A percentile compares a stretch with the other conserved stretches of the same genome.
Conservation (phyloP, 2,329 filamentous ascomycete genomes). For the Plectosphaerella sp. region DNA sequence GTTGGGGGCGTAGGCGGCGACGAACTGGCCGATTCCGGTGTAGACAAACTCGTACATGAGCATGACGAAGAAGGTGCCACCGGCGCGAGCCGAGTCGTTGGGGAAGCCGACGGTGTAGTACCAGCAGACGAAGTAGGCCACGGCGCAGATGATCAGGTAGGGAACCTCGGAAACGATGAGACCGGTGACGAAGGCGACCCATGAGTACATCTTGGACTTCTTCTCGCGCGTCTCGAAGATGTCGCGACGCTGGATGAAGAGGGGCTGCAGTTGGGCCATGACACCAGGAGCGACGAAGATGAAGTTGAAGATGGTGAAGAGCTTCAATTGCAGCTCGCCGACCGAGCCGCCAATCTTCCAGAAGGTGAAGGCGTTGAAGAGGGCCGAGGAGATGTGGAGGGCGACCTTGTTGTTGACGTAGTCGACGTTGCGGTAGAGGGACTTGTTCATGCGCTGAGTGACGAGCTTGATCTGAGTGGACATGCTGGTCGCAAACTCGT, state of each 20-base stretch:
- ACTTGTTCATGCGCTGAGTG: slow-evolving; percentile 22
- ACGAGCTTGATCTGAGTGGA: slow-evolving; percentile 33
- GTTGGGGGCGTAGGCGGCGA: slow-evolving; percentile 45
- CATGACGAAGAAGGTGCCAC: slow-evolving; percentile 33
- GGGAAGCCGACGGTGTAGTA: slow-evolving; percentile 37
- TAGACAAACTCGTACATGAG: slow-evolving; percentile 35
- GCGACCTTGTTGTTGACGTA: slow-evolving; percentile 21
- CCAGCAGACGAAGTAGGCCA: slow-evolving; percentile 39
- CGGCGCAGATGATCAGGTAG: slow-evolving; percentile 37
- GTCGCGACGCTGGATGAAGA: slow-evolving; percentile 42
- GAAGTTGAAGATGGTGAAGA: slow-evolving; percentile 46
- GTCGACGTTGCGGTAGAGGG: slow-evolving; percentile 27
- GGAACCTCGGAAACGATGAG: slow-evolving; percentile 41
- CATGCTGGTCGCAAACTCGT: slow-evolving; percentile 28
- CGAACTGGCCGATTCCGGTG: slow-evolving; percentile 35
- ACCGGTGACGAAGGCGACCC: slow-evolving; percentile 41
- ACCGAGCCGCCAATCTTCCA: slow-evolving; percentile 40
- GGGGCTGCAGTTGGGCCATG: slow-evolving; percentile 42
- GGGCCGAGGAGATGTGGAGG: slow-evolving; percentile 36
- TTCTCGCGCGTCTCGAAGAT: slow-evolving; percentile 46
- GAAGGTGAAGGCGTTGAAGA: slow-evolving; percentile 45
- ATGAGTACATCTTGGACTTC: slow-evolving; percentile 46
- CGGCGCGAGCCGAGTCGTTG: slow-evolving; percentile 21
- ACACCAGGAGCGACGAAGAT: slow-evolving; percentile 46
- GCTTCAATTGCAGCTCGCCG: slow-evolving; percentile 27